Conservation (phyloP, 257 asterid genomes). For the Scutellaria barbata region DNA sequence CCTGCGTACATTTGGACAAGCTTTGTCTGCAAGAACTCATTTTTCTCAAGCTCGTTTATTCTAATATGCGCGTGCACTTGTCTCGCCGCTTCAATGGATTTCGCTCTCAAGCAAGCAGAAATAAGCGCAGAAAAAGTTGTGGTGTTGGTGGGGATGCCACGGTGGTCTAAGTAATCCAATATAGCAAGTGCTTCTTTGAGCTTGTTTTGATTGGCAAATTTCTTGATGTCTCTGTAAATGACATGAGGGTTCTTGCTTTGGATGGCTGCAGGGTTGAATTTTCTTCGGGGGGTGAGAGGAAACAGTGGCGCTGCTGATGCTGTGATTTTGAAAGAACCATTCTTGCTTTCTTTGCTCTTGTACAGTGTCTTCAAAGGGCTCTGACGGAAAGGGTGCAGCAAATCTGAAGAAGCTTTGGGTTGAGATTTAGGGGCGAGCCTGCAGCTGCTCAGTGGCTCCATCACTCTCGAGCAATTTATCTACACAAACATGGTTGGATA, state of each 20-base stretch:
- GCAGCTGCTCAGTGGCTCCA: slow-evolving; percentile 54
- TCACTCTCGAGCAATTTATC: slow-evolving; percentile 35
- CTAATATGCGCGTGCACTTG: slow-evolving; percentile 66
- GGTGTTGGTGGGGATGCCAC: slow-evolving; percentile 78
- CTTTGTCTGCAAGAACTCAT: slow-evolving; percentile 78
- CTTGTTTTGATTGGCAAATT: slow-evolving; percentile 62
- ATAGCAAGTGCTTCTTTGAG: slow-evolving; percentile 78
- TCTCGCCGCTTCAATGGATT: slow-evolving; percentile 61
- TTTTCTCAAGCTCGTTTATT: slow-evolving; percentile 66
- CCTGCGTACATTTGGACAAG: slow-evolving; percentile 69
- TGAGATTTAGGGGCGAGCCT: slow-evolving; percentile 41
- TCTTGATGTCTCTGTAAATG: slow-evolving; percentile 74
- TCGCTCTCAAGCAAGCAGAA: slow-evolving; percentile 59
- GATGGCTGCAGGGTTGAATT: slow-evolving; percentile 48
- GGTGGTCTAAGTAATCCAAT: slow-evolving; percentile 74
- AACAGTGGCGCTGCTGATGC: slow-evolving; percentile 38
- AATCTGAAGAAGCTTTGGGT: slow-evolving; percentile 30
- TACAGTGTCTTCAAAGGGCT: slow-evolving; percentile 24
- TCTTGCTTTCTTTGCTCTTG: neutral
- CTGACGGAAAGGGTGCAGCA: slow-evolving; percentile 36
- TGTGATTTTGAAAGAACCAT: slow-evolving; percentile 37
- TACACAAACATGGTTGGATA: slow-evolving; percentile 31
- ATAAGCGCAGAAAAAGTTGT: slow-evolving; percentile 76
- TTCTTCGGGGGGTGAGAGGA: slow-evolving; percentile 30
- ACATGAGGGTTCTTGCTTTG: slow-evolving; percentile 74